Evolutionary conservation across 208 protist species (phyloP).

Genomic region (Trypanosoma conorhini): DNA sequence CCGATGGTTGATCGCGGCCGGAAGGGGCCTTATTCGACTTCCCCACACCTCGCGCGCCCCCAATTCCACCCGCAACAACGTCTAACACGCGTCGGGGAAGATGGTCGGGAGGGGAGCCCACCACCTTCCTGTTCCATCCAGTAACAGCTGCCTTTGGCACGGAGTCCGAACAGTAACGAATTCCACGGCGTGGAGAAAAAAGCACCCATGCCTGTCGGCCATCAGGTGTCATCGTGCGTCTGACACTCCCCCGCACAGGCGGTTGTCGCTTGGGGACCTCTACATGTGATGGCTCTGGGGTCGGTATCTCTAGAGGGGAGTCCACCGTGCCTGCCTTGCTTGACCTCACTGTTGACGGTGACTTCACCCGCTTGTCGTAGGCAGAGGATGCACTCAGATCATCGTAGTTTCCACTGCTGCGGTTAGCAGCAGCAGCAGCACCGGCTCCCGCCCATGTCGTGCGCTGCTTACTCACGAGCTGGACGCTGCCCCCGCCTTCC

Average conservation of each 20-base stretch:
- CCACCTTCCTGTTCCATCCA: slow-evolving; percentile 9
- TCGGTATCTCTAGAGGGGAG: slow-evolving; percentile 40
- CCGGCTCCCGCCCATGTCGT: not conserved
- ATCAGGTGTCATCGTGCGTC: slow-evolving; percentile 41
- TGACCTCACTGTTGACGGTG: not conserved
- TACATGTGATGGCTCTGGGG: slow-evolving; percentile 39
- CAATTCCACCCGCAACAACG: not conserved
- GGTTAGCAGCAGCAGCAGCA: not conserved
- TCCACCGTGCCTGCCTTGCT: not conserved
- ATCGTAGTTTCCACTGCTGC: not conserved
- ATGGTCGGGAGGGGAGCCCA: slow-evolving; percentile 11
- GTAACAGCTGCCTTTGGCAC: not conserved
- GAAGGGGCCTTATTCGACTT: not conserved
- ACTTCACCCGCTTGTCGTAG: not conserved
- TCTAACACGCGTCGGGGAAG: slow-evolving; percentile 10
- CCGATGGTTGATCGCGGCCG: not conserved
- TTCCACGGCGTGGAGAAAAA: slow-evolving; percentile 27
- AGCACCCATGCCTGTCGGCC: slow-evolving; percentile 64
- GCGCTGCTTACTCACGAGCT: not conserved
- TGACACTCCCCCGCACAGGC: slow-evolving; percentile 43
- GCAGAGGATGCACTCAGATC: not conserved
- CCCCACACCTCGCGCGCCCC: not conserved
- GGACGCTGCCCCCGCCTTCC: not conserved
- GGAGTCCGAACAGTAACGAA: not conserved
- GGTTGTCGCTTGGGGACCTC: slow-evolving; percentile 38